A percentile compares a stretch with the other conserved stretches of the same genome.
Conservation (phyloP, 257 asterid genomes). For the Nicotiana otophora region DNA sequence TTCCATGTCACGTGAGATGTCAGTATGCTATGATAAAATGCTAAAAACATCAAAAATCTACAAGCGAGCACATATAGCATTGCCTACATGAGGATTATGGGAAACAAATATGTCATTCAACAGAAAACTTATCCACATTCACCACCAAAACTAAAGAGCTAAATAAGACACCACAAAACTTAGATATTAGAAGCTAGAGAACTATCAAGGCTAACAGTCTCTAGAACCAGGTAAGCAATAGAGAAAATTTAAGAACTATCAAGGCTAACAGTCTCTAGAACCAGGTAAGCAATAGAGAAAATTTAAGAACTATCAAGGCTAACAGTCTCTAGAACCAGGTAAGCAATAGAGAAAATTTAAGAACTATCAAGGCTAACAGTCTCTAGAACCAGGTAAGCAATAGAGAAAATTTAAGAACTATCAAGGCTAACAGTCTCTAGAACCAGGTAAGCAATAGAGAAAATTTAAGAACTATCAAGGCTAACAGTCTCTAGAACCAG, state of each 20-base stretch:
- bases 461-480: no score
- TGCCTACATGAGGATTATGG: background rate
- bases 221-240: background rate
- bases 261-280: no score
- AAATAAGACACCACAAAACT: background rate
- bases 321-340: no score
- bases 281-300: no score
- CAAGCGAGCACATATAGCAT: background rate
- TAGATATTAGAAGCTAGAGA: background rate
- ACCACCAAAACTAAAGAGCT: background rate
- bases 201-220: background rate
- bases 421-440: no score
- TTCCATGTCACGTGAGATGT: background rate
- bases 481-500: no score
- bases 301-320: no score
- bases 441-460: no score
- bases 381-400: no score
- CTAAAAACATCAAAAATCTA: background rate
- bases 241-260: background rate
- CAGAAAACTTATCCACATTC: background rate
- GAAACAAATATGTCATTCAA: background rate
- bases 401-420: no score
- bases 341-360: no score
- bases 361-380: no score
- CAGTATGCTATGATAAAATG: background rate